phyloP scores from a whole-genome alignment of 2,329 filamentous ascomycete genomes.

The Aureobasidium sp. region DNA sequence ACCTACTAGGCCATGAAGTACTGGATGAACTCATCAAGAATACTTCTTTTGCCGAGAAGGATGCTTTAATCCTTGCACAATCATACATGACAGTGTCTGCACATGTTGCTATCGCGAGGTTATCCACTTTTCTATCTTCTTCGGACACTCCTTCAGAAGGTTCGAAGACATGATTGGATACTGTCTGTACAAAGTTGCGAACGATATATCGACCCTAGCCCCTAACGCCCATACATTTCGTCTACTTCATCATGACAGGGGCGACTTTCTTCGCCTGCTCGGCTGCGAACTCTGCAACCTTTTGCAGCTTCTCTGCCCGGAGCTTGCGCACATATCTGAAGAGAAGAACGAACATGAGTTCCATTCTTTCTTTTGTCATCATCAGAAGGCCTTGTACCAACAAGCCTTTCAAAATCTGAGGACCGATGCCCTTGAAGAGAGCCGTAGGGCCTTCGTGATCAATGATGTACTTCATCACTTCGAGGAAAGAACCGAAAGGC shows the following conservation, averaged over 20 bases:
- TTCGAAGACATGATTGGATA: background rate
- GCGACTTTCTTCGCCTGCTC: constrained; percentile 45
- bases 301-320: constrained; percentile 59
- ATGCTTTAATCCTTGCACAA: background rate
- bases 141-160: background rate
- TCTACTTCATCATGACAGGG: constrained; percentile 39
- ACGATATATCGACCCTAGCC: background rate
- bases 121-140: background rate
- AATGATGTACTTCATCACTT: constrained; percentile 92
- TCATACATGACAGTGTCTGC: constrained; percentile 10
- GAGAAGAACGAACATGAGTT: constrained; percentile 77
- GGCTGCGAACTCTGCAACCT: constrained; percentile 55
- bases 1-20: background rate
- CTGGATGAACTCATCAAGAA: background rate
- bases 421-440: constrained; percentile 95
- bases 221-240: background rate
- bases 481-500: constrained; percentile 84
- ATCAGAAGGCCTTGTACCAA: constrained; percentile 92
- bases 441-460: constrained; percentile 73
- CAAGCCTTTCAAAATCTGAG: constrained; percentile 86
- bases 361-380: constrained; percentile 98
- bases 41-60: background rate
- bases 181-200: background rate
- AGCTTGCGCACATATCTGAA: constrained; percentile 71
- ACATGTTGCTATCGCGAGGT: background rate